Evolutionary conservation across 495 filamentous ascomycete species (phyloP), one percentile per base, ranked within the genome.

Genomic region (Tirmania nivea): DNA sequence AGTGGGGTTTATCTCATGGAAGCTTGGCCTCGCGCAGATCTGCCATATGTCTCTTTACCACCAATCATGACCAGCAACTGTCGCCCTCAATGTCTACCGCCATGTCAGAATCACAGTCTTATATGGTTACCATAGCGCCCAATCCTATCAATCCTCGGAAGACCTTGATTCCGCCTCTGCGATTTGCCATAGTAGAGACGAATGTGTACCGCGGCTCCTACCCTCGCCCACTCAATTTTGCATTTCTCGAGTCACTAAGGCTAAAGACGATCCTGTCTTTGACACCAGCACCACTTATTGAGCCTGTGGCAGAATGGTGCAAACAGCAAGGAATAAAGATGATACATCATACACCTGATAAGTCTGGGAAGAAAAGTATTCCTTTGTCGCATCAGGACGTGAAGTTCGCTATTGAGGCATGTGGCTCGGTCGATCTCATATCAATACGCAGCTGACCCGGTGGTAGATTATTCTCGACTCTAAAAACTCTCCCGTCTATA

Each of bases 221-320:
- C 49, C 58, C 51, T 31, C 58, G 55, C 0, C 58, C 57, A 34
- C 54, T 61, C 50, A 64, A 64, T 49, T 59, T 64, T 35, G 50
- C 56, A 48, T 64, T 64, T 31, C 58, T 63, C 10, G 61, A 61
- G 51, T 61, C 61, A 8, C 58, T 59, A 10, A 58, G 59, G 9
- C 55, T 64, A 34, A 51, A 58, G 37, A 54, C 52, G 10, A 56
- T 64, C 17, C 55, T 64, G 21, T 60, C 61, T 8, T 36, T 64
- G 36, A 59, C 61, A 6, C 58, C 58, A 19, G 58, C 56, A 31
- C 61, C 58, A 12, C 37, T 61, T 10, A 52, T 47, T 6, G 55
- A 49, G 25, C 51, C 52, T n/a, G 34, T 62, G 19, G 48, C 55
- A 8, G 50, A 50, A 52, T 61, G 61, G 61, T 53, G 55, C 16